phyloP scores from a whole-genome alignment of 2,329 filamentous ascomycete genomes.

The Pyrenophora tritici-repentis region DNA sequence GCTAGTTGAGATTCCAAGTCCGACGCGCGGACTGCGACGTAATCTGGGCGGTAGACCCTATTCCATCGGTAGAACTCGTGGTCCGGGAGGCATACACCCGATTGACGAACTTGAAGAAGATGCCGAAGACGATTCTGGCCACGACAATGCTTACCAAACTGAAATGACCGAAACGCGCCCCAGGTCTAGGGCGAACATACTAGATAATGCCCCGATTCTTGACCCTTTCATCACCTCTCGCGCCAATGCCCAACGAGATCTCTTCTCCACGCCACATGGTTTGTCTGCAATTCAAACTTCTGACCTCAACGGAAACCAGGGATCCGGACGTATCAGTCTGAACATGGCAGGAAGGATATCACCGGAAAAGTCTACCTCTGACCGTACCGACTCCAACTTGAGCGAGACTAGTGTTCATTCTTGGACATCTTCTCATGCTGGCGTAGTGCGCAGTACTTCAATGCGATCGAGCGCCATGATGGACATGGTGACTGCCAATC shows the following conservation, averaged over 20 bases:
- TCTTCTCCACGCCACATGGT: too few relatives aligned
- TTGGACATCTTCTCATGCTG: constrained; percentile 47
- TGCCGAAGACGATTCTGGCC: constrained; percentile 23
- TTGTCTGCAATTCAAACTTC: not conserved
- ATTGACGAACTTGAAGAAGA: constrained; percentile 68
- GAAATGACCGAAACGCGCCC: constrained; percentile 34
- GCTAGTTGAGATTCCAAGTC: constrained; percentile 55
- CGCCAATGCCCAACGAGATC: constrained; percentile 28
- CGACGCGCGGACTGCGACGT: constrained; percentile 54
- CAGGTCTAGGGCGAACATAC: constrained; percentile 27
- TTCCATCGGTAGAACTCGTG: constrained; percentile 56
- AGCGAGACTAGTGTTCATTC: constrained; percentile 58
- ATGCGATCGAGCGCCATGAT: constrained; percentile 51
- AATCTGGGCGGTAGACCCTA: constrained; percentile 49
- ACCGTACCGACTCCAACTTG: constrained; percentile 61
- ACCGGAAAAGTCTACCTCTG: constrained; percentile 53
- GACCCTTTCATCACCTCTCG: constrained; percentile 51
- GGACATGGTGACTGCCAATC: constrained; percentile 35
- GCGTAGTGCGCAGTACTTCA: constrained; percentile 53
- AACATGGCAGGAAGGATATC: constrained; percentile 48
- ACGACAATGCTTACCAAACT: constrained; percentile 22
- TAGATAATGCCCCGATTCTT: constrained; percentile 37
- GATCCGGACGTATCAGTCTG: constrained; percentile 21
- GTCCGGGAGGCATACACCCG: constrained; percentile 63
- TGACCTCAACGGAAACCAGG: not conserved